phyloP scores from a whole-genome alignment of 345 rosid genomes.

The Barbarea vulgaris region DNA sequence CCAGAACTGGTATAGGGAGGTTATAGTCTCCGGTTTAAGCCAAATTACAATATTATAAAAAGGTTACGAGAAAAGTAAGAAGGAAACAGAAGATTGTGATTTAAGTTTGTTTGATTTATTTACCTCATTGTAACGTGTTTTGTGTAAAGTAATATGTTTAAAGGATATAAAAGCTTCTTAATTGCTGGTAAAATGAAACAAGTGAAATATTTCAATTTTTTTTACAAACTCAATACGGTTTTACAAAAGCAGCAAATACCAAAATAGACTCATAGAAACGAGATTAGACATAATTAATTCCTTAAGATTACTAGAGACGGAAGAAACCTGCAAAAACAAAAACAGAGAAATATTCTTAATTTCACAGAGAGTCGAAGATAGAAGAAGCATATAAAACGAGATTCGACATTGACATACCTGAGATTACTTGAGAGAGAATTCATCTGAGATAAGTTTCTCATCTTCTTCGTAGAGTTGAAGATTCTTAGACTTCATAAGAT shows the following conservation, averaged over 20 bases:
- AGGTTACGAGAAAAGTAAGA: background rate
- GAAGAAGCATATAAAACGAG: background rate
- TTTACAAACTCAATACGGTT: background rate
- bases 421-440: constrained; percentile 36
- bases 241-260: background rate
- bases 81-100: constrained; percentile 20
- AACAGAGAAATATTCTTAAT: background rate
- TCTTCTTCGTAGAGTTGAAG: constrained; percentile 56
- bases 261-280: background rate
- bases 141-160: constrained; percentile 33
- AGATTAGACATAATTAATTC: background rate
- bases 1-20: constrained; percentile 35
- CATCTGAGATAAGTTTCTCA: constrained; percentile 50
- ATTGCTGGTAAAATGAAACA: constrained; percentile 1
- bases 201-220: background rate
- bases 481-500: constrained; percentile 59
- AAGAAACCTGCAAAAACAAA: constrained; percentile 7
- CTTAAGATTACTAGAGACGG: background rate
- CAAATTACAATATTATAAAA: background rate
- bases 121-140: constrained; percentile 28
- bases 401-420: background rate
- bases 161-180: background rate
- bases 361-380: background rate
- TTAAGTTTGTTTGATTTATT: constrained; percentile 21
- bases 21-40: constrained; percentile 29